phyloP scores from a whole-genome alignment of 768 basidiomycete genomes.

The Collybia nuda region DNA sequence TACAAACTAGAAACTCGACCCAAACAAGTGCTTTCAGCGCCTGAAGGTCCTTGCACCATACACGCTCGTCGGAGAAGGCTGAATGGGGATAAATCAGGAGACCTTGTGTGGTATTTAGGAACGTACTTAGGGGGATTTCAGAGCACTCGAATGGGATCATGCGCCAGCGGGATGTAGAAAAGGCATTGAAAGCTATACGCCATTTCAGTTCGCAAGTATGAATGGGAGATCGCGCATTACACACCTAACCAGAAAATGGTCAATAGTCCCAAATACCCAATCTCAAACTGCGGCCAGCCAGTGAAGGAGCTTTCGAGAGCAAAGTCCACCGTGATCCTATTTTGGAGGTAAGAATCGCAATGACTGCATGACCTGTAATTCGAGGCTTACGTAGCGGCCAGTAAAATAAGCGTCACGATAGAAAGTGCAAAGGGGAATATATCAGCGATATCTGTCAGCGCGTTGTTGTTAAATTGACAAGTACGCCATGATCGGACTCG shows the following conservation, averaged over 20 bases:
- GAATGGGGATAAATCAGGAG: background rate
- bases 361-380: background rate
- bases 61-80: constrained; percentile 42
- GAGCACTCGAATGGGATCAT: constrained; percentile 46
- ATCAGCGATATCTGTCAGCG: constrained; percentile 49
- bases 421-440: constrained; percentile 62
- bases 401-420: constrained; percentile 44
- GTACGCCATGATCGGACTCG: background rate
- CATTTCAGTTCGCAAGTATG: background rate
- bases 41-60: constrained; percentile 56
- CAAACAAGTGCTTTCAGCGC: constrained; percentile 59
- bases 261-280: constrained; percentile 43
- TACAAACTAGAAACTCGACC: constrained; percentile 55
- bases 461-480: too few relatives aligned
- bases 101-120: background rate
- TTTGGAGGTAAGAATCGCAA: background rate
- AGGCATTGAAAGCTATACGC: constrained; percentile 50
- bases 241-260: constrained; percentile 56
- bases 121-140: constrained; percentile 45
- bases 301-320: constrained; percentile 39
- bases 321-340: constrained; percentile 45
- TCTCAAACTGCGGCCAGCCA: constrained; percentile 46
- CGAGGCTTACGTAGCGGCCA: constrained; percentile 39
- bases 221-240: constrained; percentile 9
- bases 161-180: constrained; percentile 60